These are phyloP conservation scores for Durio zibethinus DNA, from an alignment of 345 rosid genomes.

Conservation along the genomic window DNA sequence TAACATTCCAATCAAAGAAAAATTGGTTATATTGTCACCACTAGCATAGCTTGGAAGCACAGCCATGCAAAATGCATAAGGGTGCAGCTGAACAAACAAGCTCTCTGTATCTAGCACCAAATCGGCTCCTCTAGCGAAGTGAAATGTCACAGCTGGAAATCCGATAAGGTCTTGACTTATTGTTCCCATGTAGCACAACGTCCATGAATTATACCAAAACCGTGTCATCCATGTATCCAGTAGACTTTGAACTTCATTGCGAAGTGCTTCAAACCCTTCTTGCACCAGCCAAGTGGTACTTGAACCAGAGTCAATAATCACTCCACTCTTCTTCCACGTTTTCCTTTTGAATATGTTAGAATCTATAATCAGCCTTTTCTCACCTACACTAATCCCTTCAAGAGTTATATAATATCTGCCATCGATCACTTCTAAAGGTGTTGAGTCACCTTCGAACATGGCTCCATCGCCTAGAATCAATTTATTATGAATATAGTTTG, in stretches of 20 bases:
- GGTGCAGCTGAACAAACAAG: constrained; percentile 32
- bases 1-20: constrained; percentile 36
- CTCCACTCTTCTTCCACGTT: constrained; percentile 26
- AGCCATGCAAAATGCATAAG: constrained; percentile 40
- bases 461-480: constrained; percentile 46
- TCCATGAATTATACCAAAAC: not conserved
- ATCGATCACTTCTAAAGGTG: constrained; percentile 35
- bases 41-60: constrained; percentile 10
- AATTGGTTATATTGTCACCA: not conserved
- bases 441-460: constrained; percentile 42
- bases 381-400: constrained; percentile 51
- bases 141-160: constrained; percentile 41
- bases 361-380: constrained; percentile 36
- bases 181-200: constrained; percentile 39
- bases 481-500: constrained; percentile 35
- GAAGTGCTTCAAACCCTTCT: constrained; percentile 32
- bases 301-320: constrained; percentile 48
- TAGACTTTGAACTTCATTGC: constrained; percentile 26
- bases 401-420: constrained; percentile 40
- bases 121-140: constrained; percentile 39
- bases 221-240: constrained; percentile 25
- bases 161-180: constrained; percentile 30
- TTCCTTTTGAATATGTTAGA: constrained; percentile 26
- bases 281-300: constrained; percentile 40
- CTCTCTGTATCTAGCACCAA: constrained; percentile 35